Conservation (phyloP, 169 alveolate species). For the Cryptosporidium ubiquitum region DNA sequence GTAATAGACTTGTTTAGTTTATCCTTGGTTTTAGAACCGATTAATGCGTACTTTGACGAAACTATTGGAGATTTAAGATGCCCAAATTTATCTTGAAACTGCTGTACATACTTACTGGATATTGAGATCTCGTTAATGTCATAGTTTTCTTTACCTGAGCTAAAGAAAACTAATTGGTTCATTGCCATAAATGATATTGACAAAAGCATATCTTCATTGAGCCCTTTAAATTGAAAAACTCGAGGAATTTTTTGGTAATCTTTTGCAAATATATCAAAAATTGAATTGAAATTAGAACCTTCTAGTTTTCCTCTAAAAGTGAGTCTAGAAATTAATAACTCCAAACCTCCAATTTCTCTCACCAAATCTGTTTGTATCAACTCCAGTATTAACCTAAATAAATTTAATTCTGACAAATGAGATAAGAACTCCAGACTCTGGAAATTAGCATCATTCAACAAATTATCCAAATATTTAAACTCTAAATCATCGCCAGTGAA, state of each 20-base stretch:
- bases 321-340: background rate
- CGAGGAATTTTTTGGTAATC: background rate
- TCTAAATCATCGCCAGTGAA: slow-evolving; percentile 15
- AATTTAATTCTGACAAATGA: slow-evolving; percentile 21
- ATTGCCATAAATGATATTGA: background rate
- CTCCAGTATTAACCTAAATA: slow-evolving; percentile 32
- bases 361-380: slow-evolving; percentile 25
- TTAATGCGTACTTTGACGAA: slow-evolving; percentile 38
- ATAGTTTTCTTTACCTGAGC: background rate
- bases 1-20: background rate
- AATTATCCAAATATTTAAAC: background rate
- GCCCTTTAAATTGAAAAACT: background rate
- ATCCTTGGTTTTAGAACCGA: slow-evolving; percentile 8
- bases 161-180: background rate
- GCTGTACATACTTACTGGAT: background rate
- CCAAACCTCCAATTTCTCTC: background rate
- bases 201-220: background rate
- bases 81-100: background rate
- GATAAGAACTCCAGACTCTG: background rate
- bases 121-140: background rate
- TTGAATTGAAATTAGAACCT: background rate
- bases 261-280: background rate
- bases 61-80: slow-evolving; percentile 47
- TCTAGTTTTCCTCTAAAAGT: background rate
- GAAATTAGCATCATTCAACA: slow-evolving; percentile 3